Evolutionary conservation across 371 early-diverging fungal species (phyloP), one percentile per base, ranked within the genome.

Genomic region (Cladochytrium tenue): DNA sequence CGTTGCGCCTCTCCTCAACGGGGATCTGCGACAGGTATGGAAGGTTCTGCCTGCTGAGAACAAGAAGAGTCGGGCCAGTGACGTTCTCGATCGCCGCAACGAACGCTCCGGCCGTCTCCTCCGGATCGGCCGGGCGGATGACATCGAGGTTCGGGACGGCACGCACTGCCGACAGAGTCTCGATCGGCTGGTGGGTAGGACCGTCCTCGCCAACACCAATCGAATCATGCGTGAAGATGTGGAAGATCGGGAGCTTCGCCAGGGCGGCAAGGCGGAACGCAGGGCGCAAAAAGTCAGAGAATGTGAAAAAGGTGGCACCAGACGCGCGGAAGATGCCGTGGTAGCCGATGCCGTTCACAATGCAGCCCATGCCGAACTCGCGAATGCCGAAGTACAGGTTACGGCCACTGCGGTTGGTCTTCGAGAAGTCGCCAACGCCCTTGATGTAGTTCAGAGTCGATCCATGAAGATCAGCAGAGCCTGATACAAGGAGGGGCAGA

Each of bases 141-240:
- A 66, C 80, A 71, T 53, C 77, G 71, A 92, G 80, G 84, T 95
- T 94, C 61, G 99, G 99, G 31, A 94, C 90, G 15, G 98, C 98
- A 60, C 99, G 91, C 30, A 96, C 82, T 73, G 89, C 81, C 50
- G 98, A 88, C 70, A 99, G 74, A n/a, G 95, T 95, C 80, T 99
- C 99, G 58, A 99, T 91, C 4, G 99, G 99, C 80, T 99, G 99
- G 83, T 99, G 99, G 52, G 99, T 99, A 32, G 99, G 99, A 3
- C 99, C 99, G 78, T 99, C 99, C 81, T 99, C 99, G 51, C 90
- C 90, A 32, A 97, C 86, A 71, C 97, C 98, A 70, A 99, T 96
- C 30, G 98, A 97, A 85, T 99, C 99, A 88, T 99, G 99, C 58
- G 99, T 98, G 93, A 96, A 93, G 75, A 99, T 90, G 85, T 96